A percentile compares a stretch with the other conserved stretches of the same genome.
These are phyloP conservation scores for Petunia secreta DNA, from an alignment of 257 asterid species.

Conservation along the genomic window DNA sequence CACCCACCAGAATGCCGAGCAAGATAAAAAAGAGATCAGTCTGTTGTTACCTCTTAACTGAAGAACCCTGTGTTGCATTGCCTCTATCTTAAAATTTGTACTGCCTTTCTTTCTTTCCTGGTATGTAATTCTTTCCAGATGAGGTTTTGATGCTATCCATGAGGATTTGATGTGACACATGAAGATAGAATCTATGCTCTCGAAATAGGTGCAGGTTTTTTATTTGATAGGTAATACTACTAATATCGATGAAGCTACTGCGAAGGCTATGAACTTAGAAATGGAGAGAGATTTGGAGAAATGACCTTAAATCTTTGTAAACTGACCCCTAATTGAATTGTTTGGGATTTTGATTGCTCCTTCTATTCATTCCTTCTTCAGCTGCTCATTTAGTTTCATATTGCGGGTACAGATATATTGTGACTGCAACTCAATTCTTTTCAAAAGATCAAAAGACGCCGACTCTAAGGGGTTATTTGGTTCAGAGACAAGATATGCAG, in stretches of 20 bases:
- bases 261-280: slow-evolving; percentile 12
- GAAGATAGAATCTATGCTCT: neutral
- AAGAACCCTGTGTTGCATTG: neutral
- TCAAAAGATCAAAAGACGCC: no score
- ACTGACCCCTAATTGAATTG: slow-evolving; percentile 17
- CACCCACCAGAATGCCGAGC: neutral
- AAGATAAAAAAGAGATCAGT: neutral
- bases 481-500: no score
- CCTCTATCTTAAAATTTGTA: neutral
- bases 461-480: no score
- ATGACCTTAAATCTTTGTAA: slow-evolving; percentile 18
- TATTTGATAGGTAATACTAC: slow-evolving; percentile 4
- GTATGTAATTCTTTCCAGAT: neutral
- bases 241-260: slow-evolving; percentile 24
- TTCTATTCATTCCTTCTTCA: neutral
- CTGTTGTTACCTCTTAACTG: neutral
- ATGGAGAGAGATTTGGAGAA: neutral
- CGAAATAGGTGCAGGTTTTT: neutral
- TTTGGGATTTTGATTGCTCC: slow-evolving; percentile 6
- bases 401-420: neutral
- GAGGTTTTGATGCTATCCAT: neutral
- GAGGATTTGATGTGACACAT: neutral
- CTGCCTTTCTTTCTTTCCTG: neutral
- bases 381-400: neutral
- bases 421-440: neutral